A percentile compares a stretch with the other conserved stretches of the same genome.
phyloP scores from a whole-genome alignment of 164 flowering plant genomes.

The Aristolochia fimbriata region DNA sequence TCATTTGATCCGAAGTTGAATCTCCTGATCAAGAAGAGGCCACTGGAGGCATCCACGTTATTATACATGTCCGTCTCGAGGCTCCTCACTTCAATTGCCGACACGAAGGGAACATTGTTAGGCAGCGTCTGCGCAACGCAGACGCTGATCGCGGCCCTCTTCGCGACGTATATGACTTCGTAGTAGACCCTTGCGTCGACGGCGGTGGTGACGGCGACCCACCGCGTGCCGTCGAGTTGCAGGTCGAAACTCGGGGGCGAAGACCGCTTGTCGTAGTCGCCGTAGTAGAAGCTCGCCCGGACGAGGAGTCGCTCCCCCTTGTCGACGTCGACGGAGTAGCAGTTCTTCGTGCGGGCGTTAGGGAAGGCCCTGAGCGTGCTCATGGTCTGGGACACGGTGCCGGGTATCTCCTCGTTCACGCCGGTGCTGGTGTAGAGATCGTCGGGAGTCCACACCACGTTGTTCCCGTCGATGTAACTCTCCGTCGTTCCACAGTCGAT shows the following conservation, averaged over 20 bases:
- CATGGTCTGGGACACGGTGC: conserved; percentile 7
- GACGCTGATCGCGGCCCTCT: conserved; percentile 12
- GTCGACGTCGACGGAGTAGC: conserved; percentile 15
- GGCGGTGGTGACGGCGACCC: conserved; percentile 14
- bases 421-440: conserved; percentile 15
- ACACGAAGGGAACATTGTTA: conserved; percentile 34
- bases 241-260: conserved; percentile 31
- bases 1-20: conserved; percentile 15
- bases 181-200: neutral
- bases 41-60: conserved; percentile 2
- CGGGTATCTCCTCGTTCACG: conserved; percentile 6
- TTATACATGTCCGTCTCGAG: conserved; percentile 21
- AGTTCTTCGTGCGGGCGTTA: conserved; percentile 19
- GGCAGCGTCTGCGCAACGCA: conserved; percentile 30
- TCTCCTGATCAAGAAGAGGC: conserved; percentile 17
- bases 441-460: conserved; percentile 20
- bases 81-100: conserved; percentile 25
- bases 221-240: conserved; percentile 15
- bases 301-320: conserved; percentile 12
- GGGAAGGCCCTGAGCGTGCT: conserved; percentile 29
- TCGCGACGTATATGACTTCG: conserved; percentile 20
- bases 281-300: conserved; percentile 31
- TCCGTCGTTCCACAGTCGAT: conserved; percentile 26
- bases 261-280: conserved; percentile 25
- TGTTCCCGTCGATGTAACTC: conserved; percentile 10